phyloP scores from a whole-genome alignment of 192 early-diverging fungal genomes.

The Haplosporangium gracile region DNA sequence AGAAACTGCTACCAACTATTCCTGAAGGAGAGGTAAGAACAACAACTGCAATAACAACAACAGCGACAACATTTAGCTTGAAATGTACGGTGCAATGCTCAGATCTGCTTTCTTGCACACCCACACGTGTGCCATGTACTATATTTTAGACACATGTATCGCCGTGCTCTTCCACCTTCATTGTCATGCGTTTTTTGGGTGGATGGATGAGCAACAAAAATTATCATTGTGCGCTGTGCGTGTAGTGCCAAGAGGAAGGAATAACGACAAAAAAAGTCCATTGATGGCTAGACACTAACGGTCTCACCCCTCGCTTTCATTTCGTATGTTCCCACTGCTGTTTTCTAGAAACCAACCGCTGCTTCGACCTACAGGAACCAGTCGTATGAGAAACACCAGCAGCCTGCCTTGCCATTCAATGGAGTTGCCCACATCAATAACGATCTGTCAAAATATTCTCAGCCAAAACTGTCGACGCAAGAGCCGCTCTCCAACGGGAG shows the following conservation, averaged over 20 bases:
- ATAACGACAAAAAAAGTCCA: neutral
- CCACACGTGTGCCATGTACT: neutral
- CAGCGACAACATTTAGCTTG: neutral
- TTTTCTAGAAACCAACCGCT: neutral
- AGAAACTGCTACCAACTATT: constrained; percentile 46
- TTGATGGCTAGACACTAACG: neutral
- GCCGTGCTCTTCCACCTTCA: neutral
- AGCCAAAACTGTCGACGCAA: constrained; percentile 5
- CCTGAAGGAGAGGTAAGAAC: constrained; percentile 41
- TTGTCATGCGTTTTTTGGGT: neutral
- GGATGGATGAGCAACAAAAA: neutral
- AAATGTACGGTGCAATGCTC: neutral
- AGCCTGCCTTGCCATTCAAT: neutral
- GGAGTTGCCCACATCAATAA: neutral
- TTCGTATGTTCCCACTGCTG: neutral
- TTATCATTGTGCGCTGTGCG: neutral
- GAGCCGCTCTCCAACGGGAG: neutral
- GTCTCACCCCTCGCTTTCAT: neutral
- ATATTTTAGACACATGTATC: neutral
- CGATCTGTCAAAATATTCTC: constrained; percentile 3
- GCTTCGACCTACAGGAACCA: constrained; percentile 8
- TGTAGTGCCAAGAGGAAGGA: neutral
- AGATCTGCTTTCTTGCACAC: neutral
- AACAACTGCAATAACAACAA: too few species aligned
- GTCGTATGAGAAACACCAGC: constrained; percentile 1